Percentiles rank a stretch among this genome's conserved stretches.
These are phyloP conservation scores for Fusarium albosuccineum DNA, from an alignment of 2,329 filamentous ascomycete genomes.

Conservation along the genomic window DNA sequence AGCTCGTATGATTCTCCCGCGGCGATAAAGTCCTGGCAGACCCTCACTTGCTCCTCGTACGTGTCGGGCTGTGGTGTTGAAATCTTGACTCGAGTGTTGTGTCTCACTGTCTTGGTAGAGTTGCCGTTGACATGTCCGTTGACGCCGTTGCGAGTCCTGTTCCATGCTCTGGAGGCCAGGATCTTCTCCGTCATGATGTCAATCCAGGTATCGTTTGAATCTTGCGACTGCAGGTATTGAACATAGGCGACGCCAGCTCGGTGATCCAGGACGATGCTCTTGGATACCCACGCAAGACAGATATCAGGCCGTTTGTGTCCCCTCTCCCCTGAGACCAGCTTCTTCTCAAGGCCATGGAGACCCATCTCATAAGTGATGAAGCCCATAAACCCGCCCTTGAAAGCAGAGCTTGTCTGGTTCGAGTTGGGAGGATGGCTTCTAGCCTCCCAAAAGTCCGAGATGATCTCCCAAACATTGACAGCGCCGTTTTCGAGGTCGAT, in stretches of 20 bases:
- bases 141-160: constrained; percentile 13
- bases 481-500: constrained; percentile 44
- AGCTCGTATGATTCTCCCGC: constrained; percentile 89
- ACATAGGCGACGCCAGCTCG: constrained; percentile 70
- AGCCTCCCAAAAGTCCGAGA: constrained; percentile 59
- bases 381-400: constrained; percentile 87
- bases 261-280: constrained; percentile 84
- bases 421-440: constrained; percentile 44
- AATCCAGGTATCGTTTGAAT: constrained; percentile 50
- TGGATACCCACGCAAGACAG: constrained; percentile 80
- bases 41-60: constrained; percentile 76
- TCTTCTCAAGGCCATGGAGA: constrained; percentile 57
- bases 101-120: background rate
- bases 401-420: constrained; percentile 59
- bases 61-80: constrained; percentile 57
- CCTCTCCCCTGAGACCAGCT: constrained; percentile 43
- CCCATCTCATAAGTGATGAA: constrained; percentile 89
- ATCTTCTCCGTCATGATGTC: constrained; percentile 48
- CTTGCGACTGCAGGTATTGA: constrained; percentile 60
- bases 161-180: constrained; percentile 52
- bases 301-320: constrained; percentile 72
- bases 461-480: constrained; percentile 63
- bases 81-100: constrained; percentile 44
- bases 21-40: constrained; percentile 78
- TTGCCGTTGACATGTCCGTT: constrained; percentile 33